Conservation (phyloP, 768 basidiomycete genomes). For the Auriculariales sp. region DNA sequence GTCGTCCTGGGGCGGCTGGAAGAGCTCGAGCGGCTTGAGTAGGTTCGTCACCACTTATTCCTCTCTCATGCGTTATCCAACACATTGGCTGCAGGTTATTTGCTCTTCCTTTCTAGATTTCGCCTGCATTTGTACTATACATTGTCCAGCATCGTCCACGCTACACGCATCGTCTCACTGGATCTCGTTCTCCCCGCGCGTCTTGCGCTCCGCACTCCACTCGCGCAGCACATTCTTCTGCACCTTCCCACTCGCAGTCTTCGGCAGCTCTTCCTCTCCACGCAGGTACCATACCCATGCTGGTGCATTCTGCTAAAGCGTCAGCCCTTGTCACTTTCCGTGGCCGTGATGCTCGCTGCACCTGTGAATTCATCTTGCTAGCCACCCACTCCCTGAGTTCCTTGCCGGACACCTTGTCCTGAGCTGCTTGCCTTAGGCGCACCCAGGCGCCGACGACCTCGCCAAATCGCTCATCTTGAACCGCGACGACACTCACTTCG, state of each 20-base stretch:
- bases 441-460: slow-evolving; percentile 79
- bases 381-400: slow-evolving; percentile 40
- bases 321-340: background rate
- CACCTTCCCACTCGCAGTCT: slow-evolving; percentile 80
- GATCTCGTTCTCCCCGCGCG: too few species aligned
- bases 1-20: slow-evolving; percentile 86
- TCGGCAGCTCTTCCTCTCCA: slow-evolving; percentile 52
- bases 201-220: slow-evolving; percentile 32
- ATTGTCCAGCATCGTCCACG: too few species aligned
- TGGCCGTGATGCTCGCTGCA: slow-evolving; percentile 16
- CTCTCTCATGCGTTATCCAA: too few species aligned
- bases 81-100: too few species aligned
- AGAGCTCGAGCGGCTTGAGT: slow-evolving; percentile 87
- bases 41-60: too few species aligned
- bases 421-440: slow-evolving; percentile 14
- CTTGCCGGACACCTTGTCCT: slow-evolving; percentile 24
- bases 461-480: slow-evolving; percentile 52
- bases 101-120: too few species aligned
- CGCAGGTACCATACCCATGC: slow-evolving; percentile 75
- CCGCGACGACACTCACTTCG: slow-evolving; percentile 62
- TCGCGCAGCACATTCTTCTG: slow-evolving; percentile 64
- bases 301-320: slow-evolving; percentile 46
- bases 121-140: too few species aligned
- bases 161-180: too few species aligned
- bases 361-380: slow-evolving; percentile 66